Conservation (phyloP, 257 asterid species). For the Prunella vulgaris region DNA sequence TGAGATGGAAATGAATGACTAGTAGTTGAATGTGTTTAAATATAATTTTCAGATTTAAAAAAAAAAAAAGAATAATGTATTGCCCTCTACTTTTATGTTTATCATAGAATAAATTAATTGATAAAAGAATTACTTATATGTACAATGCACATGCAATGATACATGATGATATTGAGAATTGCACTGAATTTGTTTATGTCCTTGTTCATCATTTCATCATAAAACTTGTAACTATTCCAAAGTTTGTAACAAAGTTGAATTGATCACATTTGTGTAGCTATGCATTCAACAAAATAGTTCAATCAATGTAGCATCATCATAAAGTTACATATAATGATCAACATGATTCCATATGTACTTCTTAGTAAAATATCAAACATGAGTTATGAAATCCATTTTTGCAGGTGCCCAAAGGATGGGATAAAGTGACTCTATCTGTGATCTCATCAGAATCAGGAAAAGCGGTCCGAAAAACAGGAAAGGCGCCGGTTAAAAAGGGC, state of each 20-base stretch:
- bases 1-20: background rate
- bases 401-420: constrained; percentile 59
- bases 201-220: too few species aligned
- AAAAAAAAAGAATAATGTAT: too few species aligned
- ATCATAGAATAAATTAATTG: background rate
- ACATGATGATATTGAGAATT: too few species aligned
- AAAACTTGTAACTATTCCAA: too few species aligned
- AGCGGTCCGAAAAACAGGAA: constrained; percentile 31
- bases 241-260: too few species aligned
- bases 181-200: too few species aligned
- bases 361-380: background rate
- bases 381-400: background rate
- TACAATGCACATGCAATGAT: too few species aligned
- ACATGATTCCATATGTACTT: background rate
- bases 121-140: too few species aligned
- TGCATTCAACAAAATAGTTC: too few species aligned
- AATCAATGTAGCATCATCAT: background rate
- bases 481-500: constrained; percentile 33
- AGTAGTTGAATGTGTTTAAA: constrained; percentile 9
- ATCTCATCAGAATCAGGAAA: constrained; percentile 38
- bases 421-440: constrained; percentile 36
- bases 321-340: too few species aligned
- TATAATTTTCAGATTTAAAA: background rate
- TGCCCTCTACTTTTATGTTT: too few species aligned
- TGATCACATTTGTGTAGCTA: too few species aligned